These are phyloP conservation scores for Lentinus brumalis DNA, from an alignment of 768 basidiomycete genomes.

Conservation along the genomic window DNA sequence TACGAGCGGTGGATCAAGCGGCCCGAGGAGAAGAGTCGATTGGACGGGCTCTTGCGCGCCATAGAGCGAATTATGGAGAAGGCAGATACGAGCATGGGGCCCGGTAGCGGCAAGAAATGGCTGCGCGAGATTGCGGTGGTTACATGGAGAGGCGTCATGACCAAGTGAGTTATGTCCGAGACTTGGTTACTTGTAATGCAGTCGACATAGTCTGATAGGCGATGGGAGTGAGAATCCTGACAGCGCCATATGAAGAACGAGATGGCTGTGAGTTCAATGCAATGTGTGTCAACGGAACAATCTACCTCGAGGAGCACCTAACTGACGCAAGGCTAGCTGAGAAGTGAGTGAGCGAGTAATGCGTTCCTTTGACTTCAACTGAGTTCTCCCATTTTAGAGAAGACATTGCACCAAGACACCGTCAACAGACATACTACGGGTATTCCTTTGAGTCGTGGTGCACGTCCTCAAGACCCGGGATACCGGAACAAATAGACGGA, in stretches of 20 bases:
- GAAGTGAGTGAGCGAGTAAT: slow-evolving; percentile 50
- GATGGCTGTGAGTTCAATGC: slow-evolving; percentile 84
- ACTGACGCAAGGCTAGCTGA: slow-evolving; percentile 58
- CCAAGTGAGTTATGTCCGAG: slow-evolving; percentile 55
- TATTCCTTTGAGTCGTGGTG: slow-evolving; percentile 92
- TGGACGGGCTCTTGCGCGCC: slow-evolving; percentile 69
- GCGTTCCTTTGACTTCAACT: too few relatives aligned
- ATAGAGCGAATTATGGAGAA: slow-evolving; percentile 45
- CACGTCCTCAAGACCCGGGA: slow-evolving; percentile 46
- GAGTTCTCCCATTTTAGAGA: slow-evolving; percentile 45
- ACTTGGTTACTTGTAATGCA: too few relatives aligned
- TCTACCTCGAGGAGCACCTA: slow-evolving; percentile 77
- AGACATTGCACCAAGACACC: slow-evolving; percentile 63
- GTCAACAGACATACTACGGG: slow-evolving; percentile 74
- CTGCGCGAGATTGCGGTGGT: slow-evolving; percentile 56
- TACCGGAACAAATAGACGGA: slow-evolving; percentile 11
- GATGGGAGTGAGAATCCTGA: slow-evolving; percentile 68
- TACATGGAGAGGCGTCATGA: slow-evolving; percentile 83
- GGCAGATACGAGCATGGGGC: slow-evolving; percentile 31
- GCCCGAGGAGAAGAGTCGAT: slow-evolving; percentile 63
- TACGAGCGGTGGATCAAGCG: slow-evolving; percentile 74
- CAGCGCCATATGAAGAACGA: slow-evolving; percentile 78
- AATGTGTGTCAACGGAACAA: slow-evolving; percentile 68
- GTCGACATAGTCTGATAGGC: slow-evolving; percentile 1
- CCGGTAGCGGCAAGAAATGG: slow-evolving; percentile 32